These are phyloP conservation scores for Beauveria caledonica DNA, from an alignment of 2,329 filamentous ascomycete genomes.

Conservation along the genomic window DNA sequence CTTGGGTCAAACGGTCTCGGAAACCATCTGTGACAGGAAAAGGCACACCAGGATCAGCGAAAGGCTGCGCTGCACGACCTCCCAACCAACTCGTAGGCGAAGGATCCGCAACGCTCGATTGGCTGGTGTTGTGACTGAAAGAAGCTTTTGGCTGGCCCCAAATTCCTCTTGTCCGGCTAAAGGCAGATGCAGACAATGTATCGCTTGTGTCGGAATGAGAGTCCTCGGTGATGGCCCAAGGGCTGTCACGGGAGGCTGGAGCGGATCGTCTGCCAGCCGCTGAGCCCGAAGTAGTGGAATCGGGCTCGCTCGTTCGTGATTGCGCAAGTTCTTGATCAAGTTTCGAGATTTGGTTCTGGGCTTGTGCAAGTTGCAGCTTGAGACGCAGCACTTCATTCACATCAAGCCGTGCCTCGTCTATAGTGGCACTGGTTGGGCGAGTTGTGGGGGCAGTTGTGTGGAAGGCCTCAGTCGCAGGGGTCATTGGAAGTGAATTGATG, in stretches of 20 bases:
- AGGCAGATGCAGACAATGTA: conserved; percentile 39
- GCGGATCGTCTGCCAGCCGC: conserved; percentile 16
- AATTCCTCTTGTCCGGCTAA: conserved; percentile 46
- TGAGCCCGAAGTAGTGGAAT: conserved; percentile 22
- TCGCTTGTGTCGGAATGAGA: conserved; percentile 50
- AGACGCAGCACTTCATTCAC: conserved; percentile 57
- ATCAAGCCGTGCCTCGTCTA: conserved; percentile 32
- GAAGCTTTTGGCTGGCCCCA: conserved; percentile 44
- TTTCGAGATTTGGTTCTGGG: conserved; percentile 60
- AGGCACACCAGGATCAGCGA: conserved; percentile 30
- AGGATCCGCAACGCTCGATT: conserved; percentile 30
- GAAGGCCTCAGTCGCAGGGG: conserved; percentile 50
- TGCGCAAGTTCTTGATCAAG: conserved; percentile 65
- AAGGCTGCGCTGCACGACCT: conserved; percentile 31
- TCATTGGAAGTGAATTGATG: conserved; percentile 54
- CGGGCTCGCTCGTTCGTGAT: conserved; percentile 51
- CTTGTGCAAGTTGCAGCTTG: conserved; percentile 62
- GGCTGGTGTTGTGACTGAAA: conserved; percentile 27
- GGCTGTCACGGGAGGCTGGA: conserved; percentile 29
- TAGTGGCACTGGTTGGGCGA: conserved; percentile 42
- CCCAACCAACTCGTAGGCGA: conserved; percentile 36
- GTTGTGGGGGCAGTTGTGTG: conserved; percentile 39
- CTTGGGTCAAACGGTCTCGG: conserved; percentile 40
- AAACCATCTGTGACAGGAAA: conserved; percentile 32
- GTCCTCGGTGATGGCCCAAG: conserved; percentile 49